phyloP scores from a whole-genome alignment of 192 early-diverging fungal genomes.

The Linnemannia hyalina region DNA sequence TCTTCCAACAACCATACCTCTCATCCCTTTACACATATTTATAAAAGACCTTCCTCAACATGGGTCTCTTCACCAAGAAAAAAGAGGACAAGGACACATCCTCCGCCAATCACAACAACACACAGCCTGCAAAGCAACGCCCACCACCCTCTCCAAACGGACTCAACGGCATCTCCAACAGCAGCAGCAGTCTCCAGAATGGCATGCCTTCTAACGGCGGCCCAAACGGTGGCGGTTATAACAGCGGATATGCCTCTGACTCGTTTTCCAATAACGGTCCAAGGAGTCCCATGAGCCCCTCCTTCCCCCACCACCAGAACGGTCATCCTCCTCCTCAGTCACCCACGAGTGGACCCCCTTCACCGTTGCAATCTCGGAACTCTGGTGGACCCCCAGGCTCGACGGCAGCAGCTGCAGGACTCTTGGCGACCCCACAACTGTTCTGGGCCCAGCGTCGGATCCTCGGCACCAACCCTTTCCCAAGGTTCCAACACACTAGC shows the following conservation, averaged over 20 bases:
- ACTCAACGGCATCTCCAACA: constrained; percentile 19
- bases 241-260: constrained; percentile 1
- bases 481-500: constrained; percentile 42
- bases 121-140: constrained; percentile 28
- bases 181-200: constrained; percentile 22
- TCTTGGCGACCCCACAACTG: constrained; percentile 35
- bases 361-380: constrained; percentile 13
- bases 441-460: constrained; percentile 54
- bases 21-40: neutral
- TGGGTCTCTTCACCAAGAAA: constrained; percentile 48
- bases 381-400: neutral
- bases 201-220: neutral
- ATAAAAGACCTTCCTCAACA: neutral
- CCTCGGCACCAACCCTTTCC: constrained; percentile 50
- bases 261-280: constrained; percentile 10
- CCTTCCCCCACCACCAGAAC: constrained; percentile 5
- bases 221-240: neutral
- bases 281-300: constrained; percentile 39
- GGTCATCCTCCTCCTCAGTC: neutral
- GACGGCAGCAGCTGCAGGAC: neutral
- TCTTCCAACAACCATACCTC: neutral
- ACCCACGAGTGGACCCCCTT: constrained; percentile 15
- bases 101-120: neutral
- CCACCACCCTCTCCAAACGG: constrained; percentile 50
- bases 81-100: constrained; percentile 35